Evolutionary conservation across 495 filamentous ascomycete species (phyloP), one percentile per base, ranked within the genome.

Genomic region (Podospora bellae-mahoneyi): DNA sequence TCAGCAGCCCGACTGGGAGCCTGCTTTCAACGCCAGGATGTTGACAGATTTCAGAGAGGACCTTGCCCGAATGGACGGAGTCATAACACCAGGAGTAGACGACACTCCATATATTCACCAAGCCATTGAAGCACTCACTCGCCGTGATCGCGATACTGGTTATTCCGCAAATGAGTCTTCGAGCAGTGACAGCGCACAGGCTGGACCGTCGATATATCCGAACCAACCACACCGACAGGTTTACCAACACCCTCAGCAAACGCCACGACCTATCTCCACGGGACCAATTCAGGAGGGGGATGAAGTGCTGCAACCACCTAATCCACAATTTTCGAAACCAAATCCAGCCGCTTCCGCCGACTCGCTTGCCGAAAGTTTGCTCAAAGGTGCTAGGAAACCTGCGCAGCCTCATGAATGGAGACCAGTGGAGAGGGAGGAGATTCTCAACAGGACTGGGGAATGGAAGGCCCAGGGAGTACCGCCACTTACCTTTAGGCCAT

Each of bases 401-500:
- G 68, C 62, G 3, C 74, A 75, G 53, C 70, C 75, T 3, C 67
- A 74, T 58, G 75, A 78, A 30, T 79, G 77, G 77, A 66, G 65
- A 58, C 57, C 66, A 15, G 60, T 78, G 23, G 69, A 72, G 28
- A 56, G 62, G 15, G 69, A 74, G 18, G 68, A 64, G 55, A 66
- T 78, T 34, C 39, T 69, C 1, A 39, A 67, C 56, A 64, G 53
- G 15, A 62, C 66, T 16, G 59, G 69, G 59, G 70, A 70, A 53
- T 58, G 60, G 10, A 65, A 69, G 26, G 63, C 66, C 18, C 64
- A 32, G 30, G 69, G 60, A 2, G 66, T 62, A 62, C 85, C 88
- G 1, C 78, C 83, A 3, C 82, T 93, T 20, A 83, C 85, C 61
- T 90, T 86, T 73, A 81, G 90, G 34, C 93, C 93, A 5, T 73